A percentile compares a stretch with the other conserved stretches of the same genome.
Conservation (phyloP, 1,139 yeast species). For the Zygoascus hellenicus region DNA sequence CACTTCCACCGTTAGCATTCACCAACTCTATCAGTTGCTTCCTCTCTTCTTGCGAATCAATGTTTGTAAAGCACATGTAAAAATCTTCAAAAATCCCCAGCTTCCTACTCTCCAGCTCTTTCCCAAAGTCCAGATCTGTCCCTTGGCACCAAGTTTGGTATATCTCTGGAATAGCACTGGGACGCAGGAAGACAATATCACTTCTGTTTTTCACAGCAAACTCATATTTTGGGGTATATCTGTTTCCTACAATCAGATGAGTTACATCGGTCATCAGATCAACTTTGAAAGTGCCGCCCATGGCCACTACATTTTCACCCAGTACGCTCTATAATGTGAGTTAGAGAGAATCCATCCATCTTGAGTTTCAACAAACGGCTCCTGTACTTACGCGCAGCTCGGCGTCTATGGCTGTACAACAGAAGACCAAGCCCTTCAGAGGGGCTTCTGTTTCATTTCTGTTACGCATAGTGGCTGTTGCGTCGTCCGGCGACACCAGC, state of each 20-base stretch:
- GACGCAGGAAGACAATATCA: slow-evolving; percentile 53
- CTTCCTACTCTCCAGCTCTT: slow-evolving; percentile 26
- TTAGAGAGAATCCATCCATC: neutral
- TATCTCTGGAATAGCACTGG: slow-evolving; percentile 42
- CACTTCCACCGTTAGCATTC: slow-evolving; percentile 51
- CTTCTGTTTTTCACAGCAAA: slow-evolving; percentile 55
- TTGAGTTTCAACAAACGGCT: neutral
- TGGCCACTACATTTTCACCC: slow-evolving; percentile 37
- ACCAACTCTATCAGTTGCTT: slow-evolving; percentile 39
- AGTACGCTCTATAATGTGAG: slow-evolving; percentile 15
- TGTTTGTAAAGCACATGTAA: slow-evolving; percentile 50
- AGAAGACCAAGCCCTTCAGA: slow-evolving; percentile 27
- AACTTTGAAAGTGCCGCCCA: slow-evolving; percentile 60
- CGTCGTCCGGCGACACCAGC: too few relatives aligned
- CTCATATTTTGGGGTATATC: slow-evolving; percentile 61
- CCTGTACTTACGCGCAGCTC: slow-evolving; percentile 22
- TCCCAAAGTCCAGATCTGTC: slow-evolving; percentile 35
- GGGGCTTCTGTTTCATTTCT: slow-evolving; percentile 18
- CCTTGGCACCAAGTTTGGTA: slow-evolving; percentile 53
- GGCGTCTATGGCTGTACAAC: slow-evolving; percentile 30
- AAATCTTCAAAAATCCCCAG: slow-evolving; percentile 46
- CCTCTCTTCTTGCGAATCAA: slow-evolving; percentile 31
- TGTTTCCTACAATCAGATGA: slow-evolving; percentile 60
- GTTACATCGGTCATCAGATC: slow-evolving; percentile 66
- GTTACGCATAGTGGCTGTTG: neutral